A percentile compares a stretch with the other conserved stretches of the same genome.
These are phyloP conservation scores for Filobasidium floriforme DNA, from an alignment of 768 basidiomycete species.

Conservation along the genomic window DNA sequence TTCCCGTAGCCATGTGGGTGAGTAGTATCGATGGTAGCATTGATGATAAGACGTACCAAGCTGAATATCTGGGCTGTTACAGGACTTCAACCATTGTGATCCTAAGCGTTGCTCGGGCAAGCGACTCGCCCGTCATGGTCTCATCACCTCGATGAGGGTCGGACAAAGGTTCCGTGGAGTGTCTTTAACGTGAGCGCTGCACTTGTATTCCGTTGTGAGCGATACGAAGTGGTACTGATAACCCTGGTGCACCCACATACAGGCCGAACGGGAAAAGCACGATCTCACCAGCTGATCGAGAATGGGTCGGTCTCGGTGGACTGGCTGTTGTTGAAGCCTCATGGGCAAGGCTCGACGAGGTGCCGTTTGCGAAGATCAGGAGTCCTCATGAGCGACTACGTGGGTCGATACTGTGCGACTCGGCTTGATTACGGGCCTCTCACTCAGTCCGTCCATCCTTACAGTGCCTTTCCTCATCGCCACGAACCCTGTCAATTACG, in stretches of 20 bases:
- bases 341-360: conserved; percentile 90
- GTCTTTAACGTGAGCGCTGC: conserved; percentile 91
- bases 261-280: conserved; percentile 77
- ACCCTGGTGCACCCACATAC: conserved; percentile 40
- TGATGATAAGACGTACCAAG: not conserved
- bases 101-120: conserved; percentile 81
- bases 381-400: conserved; percentile 85
- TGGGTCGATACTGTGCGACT: conserved; percentile 47
- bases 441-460: not conserved
- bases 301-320: conserved; percentile 63
- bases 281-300: conserved; percentile 75
- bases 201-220: too few species aligned
- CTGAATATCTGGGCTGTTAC: not conserved
- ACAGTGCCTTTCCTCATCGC: conserved; percentile 91
- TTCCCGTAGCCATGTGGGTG: conserved; percentile 96
- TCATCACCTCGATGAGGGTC: conserved; percentile 74
- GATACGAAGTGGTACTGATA: conserved; percentile 20
- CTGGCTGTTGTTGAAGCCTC: conserved; percentile 98
- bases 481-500: conserved; percentile 95
- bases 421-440: too few species aligned
- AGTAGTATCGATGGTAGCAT: conserved; percentile 40
- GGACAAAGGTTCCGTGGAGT: conserved; percentile 83
- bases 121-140: conserved; percentile 73
- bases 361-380: conserved; percentile 87
- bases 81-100: conserved; percentile 99